Evolutionary conservation across 805 yeast genomes (phyloP).

Genomic region (Schwanniomyces polymorphus): DNA sequence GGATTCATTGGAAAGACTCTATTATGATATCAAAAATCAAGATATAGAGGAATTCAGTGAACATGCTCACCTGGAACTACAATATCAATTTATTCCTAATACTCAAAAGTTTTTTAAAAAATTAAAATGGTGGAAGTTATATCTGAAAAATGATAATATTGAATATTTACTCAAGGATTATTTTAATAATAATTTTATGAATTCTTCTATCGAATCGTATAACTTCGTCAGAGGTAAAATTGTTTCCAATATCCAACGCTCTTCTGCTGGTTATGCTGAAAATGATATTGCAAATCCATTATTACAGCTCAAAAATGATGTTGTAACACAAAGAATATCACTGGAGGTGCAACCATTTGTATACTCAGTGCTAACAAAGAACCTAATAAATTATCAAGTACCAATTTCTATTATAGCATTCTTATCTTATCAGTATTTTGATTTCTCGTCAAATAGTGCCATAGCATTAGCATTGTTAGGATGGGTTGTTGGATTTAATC

Average conservation of each 20-base stretch:
- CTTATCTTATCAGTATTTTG: conserved; percentile 33
- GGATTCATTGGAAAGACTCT: conserved; percentile 13
- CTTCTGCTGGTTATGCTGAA: conserved; percentile 17
- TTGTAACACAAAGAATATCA: conserved; percentile 26
- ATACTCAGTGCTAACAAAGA: conserved; percentile 23
- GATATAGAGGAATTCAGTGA: conserved; percentile 28
- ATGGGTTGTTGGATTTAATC: conserved; percentile 40
- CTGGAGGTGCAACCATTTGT: conserved; percentile 40
- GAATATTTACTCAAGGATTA: conserved; percentile 43
- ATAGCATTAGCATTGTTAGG: conserved; percentile 37
- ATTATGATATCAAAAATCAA: conserved; percentile 18
- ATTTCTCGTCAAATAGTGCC: conserved; percentile 29
- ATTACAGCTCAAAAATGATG: conserved; percentile 23
- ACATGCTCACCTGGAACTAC: conserved; percentile 36
- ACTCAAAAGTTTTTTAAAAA: conserved; percentile 29
- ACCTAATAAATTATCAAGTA: conserved; percentile 35
- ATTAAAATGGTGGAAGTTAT: conserved; percentile 44
- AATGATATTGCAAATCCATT: conserved; percentile 26
- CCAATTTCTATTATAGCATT: conserved; percentile 33
- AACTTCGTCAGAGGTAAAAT: conserved; percentile 39
- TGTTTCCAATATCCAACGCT: conserved; percentile 25
- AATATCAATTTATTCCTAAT: conserved; percentile 30
- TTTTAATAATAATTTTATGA: conserved; percentile 35
- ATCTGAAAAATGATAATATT: conserved; percentile 41
- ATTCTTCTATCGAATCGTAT: conserved; percentile 36